Evolutionary conservation across 2,329 filamentous ascomycete species (phyloP), one percentile per base, ranked within the genome.

Genomic region (Scorias spongiosa): DNA sequence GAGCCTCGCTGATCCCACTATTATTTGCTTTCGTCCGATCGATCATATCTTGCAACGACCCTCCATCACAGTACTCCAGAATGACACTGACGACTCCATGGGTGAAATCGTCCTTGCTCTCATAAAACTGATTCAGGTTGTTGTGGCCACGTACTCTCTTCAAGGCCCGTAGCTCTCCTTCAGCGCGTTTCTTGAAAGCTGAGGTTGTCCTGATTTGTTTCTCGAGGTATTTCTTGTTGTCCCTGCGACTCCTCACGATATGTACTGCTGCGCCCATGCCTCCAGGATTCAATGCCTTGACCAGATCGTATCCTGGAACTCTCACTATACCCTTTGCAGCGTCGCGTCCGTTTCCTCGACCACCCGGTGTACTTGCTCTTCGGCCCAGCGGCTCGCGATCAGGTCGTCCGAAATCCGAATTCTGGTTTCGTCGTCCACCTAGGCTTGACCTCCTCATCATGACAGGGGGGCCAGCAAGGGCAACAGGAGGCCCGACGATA

Each of bases 61-160:
- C 48, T 15, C 14, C 15, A 37, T 54, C 48, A 42, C 53, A 55
- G 44, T 48, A 46, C 29, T 49, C 50, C 14, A 54, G 41, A 29
- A 51, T 36, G 11, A 55, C 38, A 46, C 43, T 45, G 18, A 12
- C 17, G 34, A 38, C 42, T 4, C n/a, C n/a, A 1, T n/a, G 10
- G 9, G 3, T 18, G 8, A n/a, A 18, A 7, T 43, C 32, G 28
- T 28, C 41, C 42, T 48, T 49, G 14, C 29, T n/a, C 14, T 53
- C 48, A 39, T 42, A 14, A 18, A 53, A 37, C 7, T 34, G 2
- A 38, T 47, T 46, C 42, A 52, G 43, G 41, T 49, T 18, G 3
- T 12, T 10, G 12, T 44, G 46, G 6, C 26, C 32, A 5, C 40
- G 43, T 2, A 36, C n/a, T 12, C 10, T 46, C 30, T 15, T 42